Percentiles rank a stretch among this genome's conserved stretches.
phyloP scores from a whole-genome alignment of 108 stramenopile genomes.

The Stephanodiscus triporus region DNA sequence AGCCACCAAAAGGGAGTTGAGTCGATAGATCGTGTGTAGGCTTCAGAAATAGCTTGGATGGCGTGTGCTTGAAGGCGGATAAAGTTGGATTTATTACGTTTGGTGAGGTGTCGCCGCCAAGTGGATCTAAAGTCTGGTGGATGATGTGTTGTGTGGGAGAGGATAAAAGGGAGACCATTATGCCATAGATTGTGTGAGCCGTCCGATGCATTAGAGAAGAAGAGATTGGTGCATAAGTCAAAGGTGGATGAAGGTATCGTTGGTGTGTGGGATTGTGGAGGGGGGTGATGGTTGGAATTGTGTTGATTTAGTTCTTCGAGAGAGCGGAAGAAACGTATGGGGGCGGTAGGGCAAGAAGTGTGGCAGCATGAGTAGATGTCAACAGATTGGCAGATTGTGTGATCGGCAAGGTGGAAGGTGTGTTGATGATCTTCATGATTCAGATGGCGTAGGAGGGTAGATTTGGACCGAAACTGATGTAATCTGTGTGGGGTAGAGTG shows the following conservation, averaged over 20 bases:
- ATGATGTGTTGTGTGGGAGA: background rate
- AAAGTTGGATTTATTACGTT: background rate
- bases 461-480: too few relatives aligned
- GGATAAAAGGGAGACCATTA: background rate
- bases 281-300: background rate
- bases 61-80: too few relatives aligned
- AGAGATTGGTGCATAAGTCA: background rate
- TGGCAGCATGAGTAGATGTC: background rate
- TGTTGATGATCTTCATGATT: background rate
- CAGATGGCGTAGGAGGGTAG: background rate
- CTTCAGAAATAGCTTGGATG: too few relatives aligned
- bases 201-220: background rate
- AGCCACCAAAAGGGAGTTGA: slow-evolving; percentile 20
- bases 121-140: background rate
- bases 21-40: background rate
- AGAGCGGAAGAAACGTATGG: background rate
- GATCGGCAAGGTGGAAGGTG: background rate
- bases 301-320: background rate
- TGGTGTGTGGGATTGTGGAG: background rate
- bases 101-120: background rate
- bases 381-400: background rate
- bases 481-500: too few relatives aligned
- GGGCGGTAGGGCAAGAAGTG: background rate
- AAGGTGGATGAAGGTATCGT: background rate
- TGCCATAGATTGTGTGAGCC: background rate